Evolutionary conservation across 1,284 basidiomycete species (phyloP), one percentile per base, ranked within the genome.

Genomic region (Malassezia cuniculi): DNA sequence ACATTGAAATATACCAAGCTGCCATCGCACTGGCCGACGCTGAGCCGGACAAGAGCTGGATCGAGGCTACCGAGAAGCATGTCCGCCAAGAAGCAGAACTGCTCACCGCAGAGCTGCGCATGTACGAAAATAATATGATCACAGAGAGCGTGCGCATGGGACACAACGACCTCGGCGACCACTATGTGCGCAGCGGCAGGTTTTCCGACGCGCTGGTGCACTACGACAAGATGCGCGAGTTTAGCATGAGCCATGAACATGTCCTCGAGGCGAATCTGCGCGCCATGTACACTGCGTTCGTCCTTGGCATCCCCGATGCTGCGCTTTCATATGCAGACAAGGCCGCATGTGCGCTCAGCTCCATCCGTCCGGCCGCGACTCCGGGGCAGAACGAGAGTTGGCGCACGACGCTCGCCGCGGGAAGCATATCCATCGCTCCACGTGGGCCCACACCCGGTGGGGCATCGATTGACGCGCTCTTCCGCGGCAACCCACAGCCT

Each of bases 71-170:
- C 14, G 71, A 70, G 32, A 69, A 73, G 40, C 76, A 73, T 56
- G 82, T 82, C 55, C 69, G 72, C 41, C 71, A 72, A 4, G 81
- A 85, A 57, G 72, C 73, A 40, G 75, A 76, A 19, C 82, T 80
- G 67, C 71, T 89, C 35, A 82, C 86, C 68, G 78, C 83, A 8
- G 85, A 89, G 67, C 72, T 90, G 60, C 85, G 85, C 74, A 81
- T 80, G 11, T 87, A 87, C 60, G 74, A 78, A 46, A 84, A 81
- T 57, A 89, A 86, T 62, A 79, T 86, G 76, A 86, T 89, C 71
- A 87, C 86, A 68, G 86, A 90, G 72, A 85, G 83, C 72, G 85
- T 86, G 55, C 73, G 85, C 51, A 84, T 87, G 80, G 83, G 77
- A 0, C 78, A 89, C 68, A 74, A 82, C 34, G 85, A 89, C 57